Evolutionary conservation across 345 rosid species (phyloP), one percentile per base, ranked within the genome.

Genomic region (Gossypium raimondii): DNA sequence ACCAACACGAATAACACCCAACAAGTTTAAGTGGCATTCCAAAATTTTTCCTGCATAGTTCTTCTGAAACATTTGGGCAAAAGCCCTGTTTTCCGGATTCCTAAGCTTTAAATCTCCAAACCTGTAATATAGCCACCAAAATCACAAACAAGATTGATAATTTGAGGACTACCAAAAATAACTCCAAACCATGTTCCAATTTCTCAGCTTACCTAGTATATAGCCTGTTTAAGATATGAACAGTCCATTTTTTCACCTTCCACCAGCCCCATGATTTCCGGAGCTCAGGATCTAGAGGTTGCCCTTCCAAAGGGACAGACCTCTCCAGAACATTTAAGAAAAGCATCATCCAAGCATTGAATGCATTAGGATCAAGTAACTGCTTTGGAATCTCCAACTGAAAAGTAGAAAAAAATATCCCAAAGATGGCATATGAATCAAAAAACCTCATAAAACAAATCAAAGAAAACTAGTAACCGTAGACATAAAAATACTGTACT

Each of bases 251-350:
- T 90, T 96, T 96, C 89, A 96, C 95, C 83, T 96, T 96, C 99
- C 99, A 96, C 99, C 99, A 96, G 22, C 98, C 97, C 99, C 99
- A 96, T 59, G 97, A 87, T 84, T 93, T 96, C 85, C 98, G 86
- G 43, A 87, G 85, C 72, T 96, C 99, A 0, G 88, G 93, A 81
- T 96, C 99, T 65, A 77, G 56, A 78, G 99, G 99, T 81, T 96
- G 95, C 18, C 97, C 98, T 81, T 96, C 99, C n/a, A 76, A 27
- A 11, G 95, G 97, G 75, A 96, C 92, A 65, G 98, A 87, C 82
- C 98, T 90, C 86, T 96, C 99, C 89, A 91, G 81, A 79, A 92
- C 78, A 78, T 72, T 96, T 81, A 93, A 86, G 88, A 96, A 93
- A 75, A 96, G 93, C 74, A 85, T 71, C 98, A 96, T 96, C 99